phyloP scores from a whole-genome alignment of 1,284 basidiomycete genomes.

The Cystobasidiaceae sp. region DNA sequence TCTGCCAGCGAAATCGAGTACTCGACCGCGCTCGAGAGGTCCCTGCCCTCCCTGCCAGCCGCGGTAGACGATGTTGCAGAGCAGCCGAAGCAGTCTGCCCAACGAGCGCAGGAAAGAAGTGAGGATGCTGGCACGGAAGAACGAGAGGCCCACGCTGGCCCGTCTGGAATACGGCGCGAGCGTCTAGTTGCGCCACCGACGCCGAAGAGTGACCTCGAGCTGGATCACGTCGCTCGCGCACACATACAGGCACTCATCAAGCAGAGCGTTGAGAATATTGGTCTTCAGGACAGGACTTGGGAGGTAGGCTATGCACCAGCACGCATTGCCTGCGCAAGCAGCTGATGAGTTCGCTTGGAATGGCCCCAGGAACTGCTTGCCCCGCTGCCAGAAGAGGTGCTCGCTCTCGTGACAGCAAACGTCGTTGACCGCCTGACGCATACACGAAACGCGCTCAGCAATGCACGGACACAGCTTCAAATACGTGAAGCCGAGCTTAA shows the following conservation, averaged over 20 bases:
- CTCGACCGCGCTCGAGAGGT: not conserved
- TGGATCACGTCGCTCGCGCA: not conserved
- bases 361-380: not conserved
- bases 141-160: not conserved
- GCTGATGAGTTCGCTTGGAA: not conserved
- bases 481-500: not conserved
- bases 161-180: constrained; percentile 1
- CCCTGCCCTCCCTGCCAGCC: not conserved
- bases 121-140: not conserved
- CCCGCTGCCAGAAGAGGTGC: not conserved
- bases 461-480: not conserved
- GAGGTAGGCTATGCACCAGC: not conserved
- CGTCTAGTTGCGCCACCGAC: not conserved
- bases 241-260: constrained; percentile 10
- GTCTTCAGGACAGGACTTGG: constrained; percentile 8
- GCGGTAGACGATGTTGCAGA: not conserved
- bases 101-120: not conserved
- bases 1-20: constrained; percentile 11
- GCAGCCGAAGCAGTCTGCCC: not conserved
- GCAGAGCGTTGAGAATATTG: constrained; percentile 11
- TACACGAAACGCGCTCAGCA: not conserved
- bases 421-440: not conserved
- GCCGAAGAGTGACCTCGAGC: not conserved
- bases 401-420: not conserved
- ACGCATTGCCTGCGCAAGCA: not conserved